Base-by-base conservation (phyloP, 129 eudicot species). In the Logfia minima region DNA sequence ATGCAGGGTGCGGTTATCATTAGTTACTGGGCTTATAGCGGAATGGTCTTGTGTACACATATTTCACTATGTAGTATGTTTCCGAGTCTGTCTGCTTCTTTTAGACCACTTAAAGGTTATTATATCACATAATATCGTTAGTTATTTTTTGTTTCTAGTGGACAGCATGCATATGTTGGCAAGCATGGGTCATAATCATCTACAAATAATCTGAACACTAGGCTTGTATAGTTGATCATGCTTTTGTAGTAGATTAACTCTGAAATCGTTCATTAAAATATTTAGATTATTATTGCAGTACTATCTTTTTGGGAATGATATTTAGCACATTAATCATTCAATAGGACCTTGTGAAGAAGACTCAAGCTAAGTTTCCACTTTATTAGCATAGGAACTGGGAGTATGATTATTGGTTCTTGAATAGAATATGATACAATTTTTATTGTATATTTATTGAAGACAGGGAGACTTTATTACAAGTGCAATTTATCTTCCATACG, bases 391-490 rank as follows among this genome's bases (percentile, higher is more conserved):
- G 23, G 32, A 65, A 55, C 14, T 8, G 23, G 34, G 6, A 51
- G 24, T 39, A 17, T 31, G 65, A 13, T 45, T 48, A n/a, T 9
- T 29, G 22, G 63, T 63, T 21, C 43, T 37, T 65, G 70, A 62
- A 24, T 22, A 26, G 18, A 62, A 22, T 9, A 22, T 11, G 17
- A 24, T 26, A 22, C 37, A 62, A 23, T 24, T 24, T 11, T 22
- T 34, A 19, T 10, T 21, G 17, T 34, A 61, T 61, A 9, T 61
- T 24, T 61, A 10, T 61, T 26, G 39, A 24, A 64, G 35, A 64
- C 7, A 26, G 62, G 86, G 97, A 88, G 81, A 86, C 88, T 45
- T 37, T 68, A 64, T 81, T 88, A 89, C 87, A 89, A 84, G 92
- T 92, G 84, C 7, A 85, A 81, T 5, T 31, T 72, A 59, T 11